Evolutionary conservation across 225 moss, liverwort and hornwort species (phyloP), one percentile per base, ranked within the genome.

Genomic region (Pseudisothecium myosuroides): DNA sequence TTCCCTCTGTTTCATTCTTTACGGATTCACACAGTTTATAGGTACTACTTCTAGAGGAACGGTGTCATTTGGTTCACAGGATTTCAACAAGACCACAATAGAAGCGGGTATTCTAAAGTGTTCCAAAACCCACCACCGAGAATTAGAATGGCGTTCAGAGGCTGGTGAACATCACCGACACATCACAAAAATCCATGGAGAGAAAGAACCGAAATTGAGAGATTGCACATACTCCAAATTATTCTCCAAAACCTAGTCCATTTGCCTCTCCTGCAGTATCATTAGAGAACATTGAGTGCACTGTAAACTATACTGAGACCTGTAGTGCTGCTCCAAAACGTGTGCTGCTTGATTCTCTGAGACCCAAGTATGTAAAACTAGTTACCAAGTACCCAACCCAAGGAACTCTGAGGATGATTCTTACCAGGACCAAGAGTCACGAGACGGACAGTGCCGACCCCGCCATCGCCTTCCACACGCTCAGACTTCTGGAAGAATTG

Each of bases 391-490:
- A 34, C 64, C 45, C 64, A 64, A 47, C 24, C 34, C 36, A 47
- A 49, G 47, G 11, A 45, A 17, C 82, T 49, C 65, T 7, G 62
- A 71, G 50, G 22, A 64, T 76, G 24, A 19, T 60, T 59, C 63
- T 45, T 87, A 90, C 93, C 93, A 74, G 89, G 88, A 11, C 92
- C 92, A 10, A 93, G 93, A 29, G 93, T 90, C 4, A 92, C n/a
- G 76, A 92, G 64, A 4, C 88, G 87, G 27, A 88, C 85, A 21
- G 92, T 93, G 61, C 90, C 93, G 15, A 9, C 87, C 55, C 90
- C 88, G 74, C 93, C 93, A 89, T 92, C 89, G 80, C 93, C 93
- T n/a, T 85, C 87, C 88, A 89, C 50, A 13, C 90, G 92, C 88
- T 93, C 92, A 34, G 85, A 56, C 28, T 89, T 88, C 82, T 58